Base-by-base conservation (phyloP, 2,329 filamentous ascomycete species). In the Trichoderma sp. region DNA sequence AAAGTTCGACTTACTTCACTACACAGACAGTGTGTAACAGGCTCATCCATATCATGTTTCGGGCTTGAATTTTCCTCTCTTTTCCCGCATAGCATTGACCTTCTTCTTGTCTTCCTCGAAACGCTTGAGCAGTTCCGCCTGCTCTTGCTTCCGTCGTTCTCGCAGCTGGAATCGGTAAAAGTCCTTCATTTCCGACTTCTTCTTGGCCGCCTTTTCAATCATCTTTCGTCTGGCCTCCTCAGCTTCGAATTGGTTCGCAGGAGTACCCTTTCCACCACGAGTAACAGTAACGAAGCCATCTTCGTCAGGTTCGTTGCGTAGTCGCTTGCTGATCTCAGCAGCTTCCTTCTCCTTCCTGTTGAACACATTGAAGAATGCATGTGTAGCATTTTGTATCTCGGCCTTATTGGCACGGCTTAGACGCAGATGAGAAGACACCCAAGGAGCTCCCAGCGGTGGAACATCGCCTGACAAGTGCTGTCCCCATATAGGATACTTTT, bases 221-320 rank as follows among this genome's bases (percentile, higher is more conserved):
- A 91, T 89, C 83, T 88, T 89, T 80, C 85, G 86, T 76, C 85
- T 85, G 64, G 88, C 88, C 79, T 91, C 90, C 80, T 92, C 90
- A 56, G 91, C 91, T 80, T 93, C 95, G 79, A 93, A 93, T 77
- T 91, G 89, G 73, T 92, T 90, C 2, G 94, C 95, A 1, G 94
- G 92, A n/a, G 93, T 93, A 7, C 88, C 88, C 75, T 93, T 88
- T 53, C 94, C 93, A 31, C 95, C 95, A 73, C 94, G 90, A 1
- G 92, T 93, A 29, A 99, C 97, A 4, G 95, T 98, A 66, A 98
- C 90, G 83, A 99, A 99, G 2, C 97, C 97, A 83, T 99, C 97
- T 81, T 95, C 95, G 83, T 99, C 97, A 0, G 96, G 95, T 80
- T 95, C 92, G 79, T 93, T 93, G 76, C 94, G 91, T 77, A 93